Base-by-base conservation (phyloP, 1,139 yeast species). In the Sugiyamaella novakii region DNA sequence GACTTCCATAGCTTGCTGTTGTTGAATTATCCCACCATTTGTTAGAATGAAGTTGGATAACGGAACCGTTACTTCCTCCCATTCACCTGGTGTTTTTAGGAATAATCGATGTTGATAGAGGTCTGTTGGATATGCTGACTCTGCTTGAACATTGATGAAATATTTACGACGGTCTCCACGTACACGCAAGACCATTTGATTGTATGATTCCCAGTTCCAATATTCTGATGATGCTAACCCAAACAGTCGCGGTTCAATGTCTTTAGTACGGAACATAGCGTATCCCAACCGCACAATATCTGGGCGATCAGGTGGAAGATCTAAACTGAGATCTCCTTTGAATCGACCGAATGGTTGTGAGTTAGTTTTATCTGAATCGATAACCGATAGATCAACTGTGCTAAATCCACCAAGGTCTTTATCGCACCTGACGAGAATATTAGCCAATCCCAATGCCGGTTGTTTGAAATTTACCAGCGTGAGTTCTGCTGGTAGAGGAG, bases 51-150 rank as follows among this genome's bases (percentile, higher is more conserved):
- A 86, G 61, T 84, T 91, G 56, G 81, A 76, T 50, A 87, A 72
- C 43, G 94, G 89, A 33, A 87, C 81, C 31, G 83, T 79, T 29
- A 87, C 88, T 0, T 88, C 84, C 63, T 87, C 95, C 95, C 95
- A 87, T 55, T 80, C 76, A 2, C 91, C 91, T 0, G 91, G 89
- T 33, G 75, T 77, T 57, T 81, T 79, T 53, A 87, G 72, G 60
- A 86, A 87, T 56, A 87, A 73, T 36, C 95, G 71, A 66, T 87
- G 95, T 67, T 87, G 96, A 65, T 81, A 87, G 54, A 87, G 72
- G 66, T 87, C 95, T 1, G 94, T 84, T 5, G 83, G 78, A 54
- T 84, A 76, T 17, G 92, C 86, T 6, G 88, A 80, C 59, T 85
- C 87, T 1, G 92, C 84, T 67, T 87, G 95, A 46, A 87, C 75